phyloP scores from a whole-genome alignment of 129 eudicot species.

The Rutidosis leptorrhynchoides region DNA sequence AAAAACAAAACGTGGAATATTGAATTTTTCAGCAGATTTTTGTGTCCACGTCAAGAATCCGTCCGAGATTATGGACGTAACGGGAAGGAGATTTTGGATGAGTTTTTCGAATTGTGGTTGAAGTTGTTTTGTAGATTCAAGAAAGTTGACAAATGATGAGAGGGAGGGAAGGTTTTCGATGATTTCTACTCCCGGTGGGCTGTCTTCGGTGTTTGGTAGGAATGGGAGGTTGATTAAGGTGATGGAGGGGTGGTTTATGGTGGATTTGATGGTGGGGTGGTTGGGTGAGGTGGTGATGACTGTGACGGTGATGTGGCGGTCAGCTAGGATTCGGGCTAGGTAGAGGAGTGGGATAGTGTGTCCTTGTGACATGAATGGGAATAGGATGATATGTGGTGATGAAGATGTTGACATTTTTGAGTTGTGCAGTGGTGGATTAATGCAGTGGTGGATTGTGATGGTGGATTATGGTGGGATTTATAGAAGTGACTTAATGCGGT shows the following conservation, averaged over 20 bases:
- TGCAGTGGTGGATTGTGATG: background rate
- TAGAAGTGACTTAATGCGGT: background rate
- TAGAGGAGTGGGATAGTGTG: slow-evolving; percentile 70
- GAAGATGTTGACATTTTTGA: slow-evolving; percentile 27
- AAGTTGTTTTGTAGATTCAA: slow-evolving; percentile 34
- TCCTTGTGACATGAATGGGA: slow-evolving; percentile 77
- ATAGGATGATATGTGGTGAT: slow-evolving; percentile 46
- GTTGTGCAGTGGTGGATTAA: background rate
- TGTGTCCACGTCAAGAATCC: slow-evolving; percentile 61
- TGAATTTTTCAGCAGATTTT: slow-evolving; percentile 42
- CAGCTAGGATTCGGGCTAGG: slow-evolving; percentile 58
- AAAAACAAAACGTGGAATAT: slow-evolving; percentile 45
- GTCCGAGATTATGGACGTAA: slow-evolving; percentile 54
- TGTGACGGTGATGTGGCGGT: slow-evolving; percentile 48
- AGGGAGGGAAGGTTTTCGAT: slow-evolving; percentile 38
- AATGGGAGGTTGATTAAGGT: slow-evolving; percentile 45
- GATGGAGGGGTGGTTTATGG: slow-evolving; percentile 27
- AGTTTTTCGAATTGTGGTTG: slow-evolving; percentile 45
- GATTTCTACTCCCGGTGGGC: slow-evolving; percentile 45
- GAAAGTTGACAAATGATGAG: slow-evolving; percentile 33
- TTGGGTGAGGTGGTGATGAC: slow-evolving; percentile 60
- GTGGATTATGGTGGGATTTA: background rate
- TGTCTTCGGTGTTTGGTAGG: slow-evolving; percentile 21
- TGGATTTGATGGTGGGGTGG: slow-evolving; percentile 33
- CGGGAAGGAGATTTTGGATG: slow-evolving; percentile 32